Evolutionary conservation across 306 rosid genomes (phyloP).

Genomic region (Citrullus amarus): DNA sequence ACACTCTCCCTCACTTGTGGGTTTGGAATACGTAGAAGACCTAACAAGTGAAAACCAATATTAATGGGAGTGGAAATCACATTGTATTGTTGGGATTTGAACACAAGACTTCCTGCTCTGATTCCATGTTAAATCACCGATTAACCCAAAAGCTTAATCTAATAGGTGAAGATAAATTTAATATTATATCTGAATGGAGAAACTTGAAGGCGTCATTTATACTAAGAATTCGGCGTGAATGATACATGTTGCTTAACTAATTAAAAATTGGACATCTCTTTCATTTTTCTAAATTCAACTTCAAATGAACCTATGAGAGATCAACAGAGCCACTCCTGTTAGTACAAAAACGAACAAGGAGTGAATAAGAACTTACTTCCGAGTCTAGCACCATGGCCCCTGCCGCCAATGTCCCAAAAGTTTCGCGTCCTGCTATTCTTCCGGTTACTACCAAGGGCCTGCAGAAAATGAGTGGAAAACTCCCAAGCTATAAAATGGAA

Average conservation of each 20-base stretch:
- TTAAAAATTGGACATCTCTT: not conserved
- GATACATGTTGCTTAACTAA: not conserved
- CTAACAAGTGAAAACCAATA: too few species aligned
- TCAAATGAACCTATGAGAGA: not conserved
- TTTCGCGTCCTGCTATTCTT: conserved; percentile 17
- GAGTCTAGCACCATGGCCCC: conserved; percentile 26
- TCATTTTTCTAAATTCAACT: not conserved
- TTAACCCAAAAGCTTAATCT: too few species aligned
- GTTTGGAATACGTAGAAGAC: too few species aligned
- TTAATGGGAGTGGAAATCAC: too few species aligned
- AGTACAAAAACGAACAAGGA: not conserved
- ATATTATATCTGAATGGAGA: not conserved
- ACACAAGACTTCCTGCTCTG: too few species aligned
- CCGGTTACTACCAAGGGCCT: conserved; percentile 75
- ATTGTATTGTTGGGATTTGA: too few species aligned
- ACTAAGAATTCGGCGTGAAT: not conserved
- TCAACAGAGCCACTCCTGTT: not conserved
- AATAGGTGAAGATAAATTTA: too few species aligned
- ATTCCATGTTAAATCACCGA: too few species aligned
- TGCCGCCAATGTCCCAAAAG: conserved; percentile 25
- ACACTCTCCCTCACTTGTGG: too few species aligned
- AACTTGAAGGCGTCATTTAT: not conserved
- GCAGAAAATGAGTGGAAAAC: conserved; percentile 19
- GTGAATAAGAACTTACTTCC: conserved; percentile 29
- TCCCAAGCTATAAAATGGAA: not conserved